phyloP scores from a whole-genome alignment of 2,329 filamentous ascomycete species.

The Colletotrichum sp. region DNA sequence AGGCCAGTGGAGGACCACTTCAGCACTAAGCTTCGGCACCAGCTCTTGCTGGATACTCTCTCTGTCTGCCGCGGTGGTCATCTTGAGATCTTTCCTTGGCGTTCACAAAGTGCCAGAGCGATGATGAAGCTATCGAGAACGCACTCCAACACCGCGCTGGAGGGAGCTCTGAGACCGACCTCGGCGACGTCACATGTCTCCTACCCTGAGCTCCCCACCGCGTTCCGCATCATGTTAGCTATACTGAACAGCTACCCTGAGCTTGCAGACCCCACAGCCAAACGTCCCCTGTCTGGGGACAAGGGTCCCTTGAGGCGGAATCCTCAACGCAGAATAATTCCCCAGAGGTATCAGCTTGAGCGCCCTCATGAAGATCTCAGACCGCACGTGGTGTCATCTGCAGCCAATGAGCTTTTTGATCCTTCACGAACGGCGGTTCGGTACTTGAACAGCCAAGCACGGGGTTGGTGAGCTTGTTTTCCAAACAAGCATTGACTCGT shows the following conservation, averaged over 20 bases:
- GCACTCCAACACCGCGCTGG: neutral
- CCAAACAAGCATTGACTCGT: constrained; percentile 14
- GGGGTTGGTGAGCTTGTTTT: neutral
- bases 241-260: neutral
- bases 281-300: neutral
- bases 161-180: neutral
- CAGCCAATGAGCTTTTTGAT: neutral
- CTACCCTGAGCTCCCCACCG: neutral
- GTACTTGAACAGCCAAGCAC: neutral
- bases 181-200: neutral
- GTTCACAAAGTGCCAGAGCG: neutral
- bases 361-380: neutral
- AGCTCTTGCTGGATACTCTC: neutral
- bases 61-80: neutral
- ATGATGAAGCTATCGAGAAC: neutral
- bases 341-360: neutral
- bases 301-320: neutral
- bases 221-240: neutral
- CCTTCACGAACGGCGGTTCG: neutral
- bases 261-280: neutral
- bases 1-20: neutral
- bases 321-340: neutral
- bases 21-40: neutral
- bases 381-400: neutral
- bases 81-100: neutral